Percentiles rank a stretch among this genome's conserved stretches.
Conservation (phyloP, 805 yeast species). For the Lipomyces yamadae region DNA sequence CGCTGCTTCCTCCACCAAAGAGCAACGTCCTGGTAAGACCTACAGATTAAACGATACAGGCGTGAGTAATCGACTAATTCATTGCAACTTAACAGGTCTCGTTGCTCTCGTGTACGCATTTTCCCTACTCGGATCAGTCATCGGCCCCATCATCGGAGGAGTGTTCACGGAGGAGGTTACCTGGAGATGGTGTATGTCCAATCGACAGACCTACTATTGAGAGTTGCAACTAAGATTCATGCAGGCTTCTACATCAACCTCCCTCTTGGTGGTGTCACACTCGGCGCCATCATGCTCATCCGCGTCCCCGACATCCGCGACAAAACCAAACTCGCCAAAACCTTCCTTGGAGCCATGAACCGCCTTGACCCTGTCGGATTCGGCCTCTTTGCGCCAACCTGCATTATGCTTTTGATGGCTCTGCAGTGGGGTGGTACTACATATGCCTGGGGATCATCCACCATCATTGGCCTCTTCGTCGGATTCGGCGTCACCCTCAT, state of each 20-base stretch:
- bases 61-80: too few species aligned
- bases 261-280: conserved; percentile 48
- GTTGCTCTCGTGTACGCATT: not conserved
- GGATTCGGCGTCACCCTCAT: conserved; percentile 52
- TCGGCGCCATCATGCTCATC: conserved; percentile 48
- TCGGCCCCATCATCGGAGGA: conserved; percentile 63
- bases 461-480: conserved; percentile 13
- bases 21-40: conserved; percentile 36
- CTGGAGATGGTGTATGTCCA: conserved; percentile 56
- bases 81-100: too few species aligned
- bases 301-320: conserved; percentile 53
- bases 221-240: not conserved
- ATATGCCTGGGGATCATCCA: conserved; percentile 17
- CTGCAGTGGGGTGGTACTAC: conserved; percentile 16
- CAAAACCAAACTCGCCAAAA: not conserved
- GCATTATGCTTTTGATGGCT: conserved; percentile 45
- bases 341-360: too few species aligned
- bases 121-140: conserved; percentile 49
- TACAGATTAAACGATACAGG: not conserved
- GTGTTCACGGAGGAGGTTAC: conserved; percentile 51
- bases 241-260: conserved; percentile 51
- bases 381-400: conserved; percentile 45
- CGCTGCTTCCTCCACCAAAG: conserved; percentile 57
- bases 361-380: conserved; percentile 53
- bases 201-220: not conserved